These are phyloP conservation scores for Penicillium flavigenum DNA, from an alignment of 495 filamentous ascomycete genomes.

Conservation along the genomic window DNA sequence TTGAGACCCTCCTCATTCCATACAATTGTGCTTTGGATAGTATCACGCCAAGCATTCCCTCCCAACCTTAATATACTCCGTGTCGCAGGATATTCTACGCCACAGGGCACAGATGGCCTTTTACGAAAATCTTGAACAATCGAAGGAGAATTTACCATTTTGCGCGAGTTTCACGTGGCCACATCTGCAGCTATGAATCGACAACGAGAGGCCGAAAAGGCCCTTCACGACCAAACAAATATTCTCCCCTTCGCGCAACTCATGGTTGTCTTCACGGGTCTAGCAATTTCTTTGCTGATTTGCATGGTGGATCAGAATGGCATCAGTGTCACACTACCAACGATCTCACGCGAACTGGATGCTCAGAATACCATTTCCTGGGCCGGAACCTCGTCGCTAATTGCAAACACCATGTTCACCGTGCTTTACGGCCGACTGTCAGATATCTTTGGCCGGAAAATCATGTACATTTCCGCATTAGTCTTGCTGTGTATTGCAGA, in stretches of 20 bases:
- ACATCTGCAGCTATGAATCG: conserved; percentile 33
- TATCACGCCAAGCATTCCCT: conserved; percentile 3
- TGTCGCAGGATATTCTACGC: not conserved
- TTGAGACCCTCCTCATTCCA: not conserved
- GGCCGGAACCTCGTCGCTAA: conserved; percentile 74
- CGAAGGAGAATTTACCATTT: not conserved
- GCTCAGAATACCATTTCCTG: conserved; percentile 64
- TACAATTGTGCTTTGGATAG: not conserved
- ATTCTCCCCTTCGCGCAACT: conserved; percentile 56
- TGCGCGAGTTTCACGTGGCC: not conserved
- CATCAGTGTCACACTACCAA: conserved; percentile 59
- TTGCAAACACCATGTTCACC: conserved; percentile 70
- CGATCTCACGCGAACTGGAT: conserved; percentile 57
- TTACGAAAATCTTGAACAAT: not conserved
- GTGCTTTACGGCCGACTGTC: conserved; percentile 60
- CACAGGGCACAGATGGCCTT: conserved; percentile 11
- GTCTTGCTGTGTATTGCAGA: conserved; percentile 52
- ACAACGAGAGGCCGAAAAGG: conserved; percentile 45
- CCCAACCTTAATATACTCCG: not conserved
- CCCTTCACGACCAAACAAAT: conserved; percentile 54
- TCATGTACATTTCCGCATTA: conserved; percentile 49
- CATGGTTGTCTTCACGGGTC: conserved; percentile 55
- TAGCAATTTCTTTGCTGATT: conserved; percentile 56
- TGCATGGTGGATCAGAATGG: conserved; percentile 64
- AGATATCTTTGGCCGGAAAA: conserved; percentile 59